Evolutionary conservation across 2,329 filamentous ascomycete species (phyloP).

Genomic region (Xylariaceae sp.): DNA sequence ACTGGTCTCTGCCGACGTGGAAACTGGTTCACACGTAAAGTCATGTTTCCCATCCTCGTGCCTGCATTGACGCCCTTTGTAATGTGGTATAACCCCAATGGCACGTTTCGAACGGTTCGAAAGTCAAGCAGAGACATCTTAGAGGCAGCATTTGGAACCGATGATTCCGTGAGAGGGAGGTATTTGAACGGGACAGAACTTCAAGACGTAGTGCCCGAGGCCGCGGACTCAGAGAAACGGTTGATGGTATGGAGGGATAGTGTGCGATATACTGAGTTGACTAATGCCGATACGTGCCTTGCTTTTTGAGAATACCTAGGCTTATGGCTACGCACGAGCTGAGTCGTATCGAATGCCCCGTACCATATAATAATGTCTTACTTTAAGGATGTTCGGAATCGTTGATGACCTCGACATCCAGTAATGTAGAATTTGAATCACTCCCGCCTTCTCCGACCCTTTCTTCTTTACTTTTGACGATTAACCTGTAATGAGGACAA

Average conservation of each 20-base stretch:
- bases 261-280: neutral
- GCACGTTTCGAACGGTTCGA: neutral
- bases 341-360: too few relatives aligned
- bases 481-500: too few relatives aligned
- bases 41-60: slow-evolving; percentile 1
- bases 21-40: slow-evolving; percentile 1
- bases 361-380: too few relatives aligned
- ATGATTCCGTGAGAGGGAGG: neutral
- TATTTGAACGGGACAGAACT: slow-evolving; percentile 9
- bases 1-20: slow-evolving; percentile 2
- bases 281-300: too few relatives aligned
- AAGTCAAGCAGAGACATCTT: neutral
- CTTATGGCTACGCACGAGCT: too few relatives aligned
- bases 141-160: neutral
- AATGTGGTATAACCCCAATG: slow-evolving; percentile 1
- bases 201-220: slow-evolving; percentile 7
- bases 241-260: slow-evolving; percentile 18
- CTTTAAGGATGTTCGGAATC: too few relatives aligned
- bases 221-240: slow-evolving; percentile 12
- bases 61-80: neutral
- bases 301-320: too few relatives aligned
- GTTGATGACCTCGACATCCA: too few relatives aligned
- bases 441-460: too few relatives aligned
- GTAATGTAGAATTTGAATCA: too few relatives aligned
- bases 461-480: too few relatives aligned